These are phyloP conservation scores for Canna indica DNA, from an alignment of 176 grass and related monocot species.

Conservation along the genomic window DNA sequence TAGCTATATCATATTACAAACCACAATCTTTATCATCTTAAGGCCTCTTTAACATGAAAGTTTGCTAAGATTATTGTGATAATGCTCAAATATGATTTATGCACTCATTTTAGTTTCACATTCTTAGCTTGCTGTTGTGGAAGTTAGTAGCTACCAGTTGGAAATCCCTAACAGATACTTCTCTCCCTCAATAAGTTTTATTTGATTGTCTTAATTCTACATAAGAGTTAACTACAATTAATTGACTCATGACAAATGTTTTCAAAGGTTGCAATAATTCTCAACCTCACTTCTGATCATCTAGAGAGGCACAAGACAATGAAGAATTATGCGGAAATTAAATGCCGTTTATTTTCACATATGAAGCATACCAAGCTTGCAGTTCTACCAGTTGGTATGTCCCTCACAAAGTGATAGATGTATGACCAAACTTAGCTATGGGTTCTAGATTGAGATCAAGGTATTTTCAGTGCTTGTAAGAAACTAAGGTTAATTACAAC, in stretches of 20 bases:
- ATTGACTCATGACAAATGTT: background rate
- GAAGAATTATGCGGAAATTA: conserved; percentile 10
- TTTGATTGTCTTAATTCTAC: background rate
- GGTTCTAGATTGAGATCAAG: background rate
- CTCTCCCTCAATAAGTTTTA: conserved; percentile 6
- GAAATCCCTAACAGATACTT: conserved; percentile 10
- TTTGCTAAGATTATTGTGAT: too few species aligned
- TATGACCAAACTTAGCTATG: too few species aligned
- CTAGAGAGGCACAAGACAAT: conserved; percentile 15
- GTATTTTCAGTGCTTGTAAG: too few species aligned
- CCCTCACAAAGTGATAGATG: background rate
- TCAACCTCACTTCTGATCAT: conserved; percentile 15
- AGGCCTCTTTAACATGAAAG: too few species aligned
- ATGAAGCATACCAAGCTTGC: conserved; percentile 15
- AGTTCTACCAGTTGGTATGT: conserved; percentile 7
- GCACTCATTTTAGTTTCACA: background rate
- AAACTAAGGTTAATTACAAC: too few species aligned
- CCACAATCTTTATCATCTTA: too few species aligned
- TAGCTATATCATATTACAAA: too few species aligned
- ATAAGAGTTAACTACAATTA: background rate
- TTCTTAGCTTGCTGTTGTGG: conserved; percentile 19
- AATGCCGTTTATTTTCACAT: conserved; percentile 16
- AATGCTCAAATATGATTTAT: background rate
- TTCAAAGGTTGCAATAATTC: conserved; percentile 10
- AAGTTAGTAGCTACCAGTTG: conserved; percentile 19